Percentiles rank a stretch among this genome's conserved stretches.
Conservation (phyloP, 352 stramenopile genomes). For the Globisporangium paroecandrum region DNA sequence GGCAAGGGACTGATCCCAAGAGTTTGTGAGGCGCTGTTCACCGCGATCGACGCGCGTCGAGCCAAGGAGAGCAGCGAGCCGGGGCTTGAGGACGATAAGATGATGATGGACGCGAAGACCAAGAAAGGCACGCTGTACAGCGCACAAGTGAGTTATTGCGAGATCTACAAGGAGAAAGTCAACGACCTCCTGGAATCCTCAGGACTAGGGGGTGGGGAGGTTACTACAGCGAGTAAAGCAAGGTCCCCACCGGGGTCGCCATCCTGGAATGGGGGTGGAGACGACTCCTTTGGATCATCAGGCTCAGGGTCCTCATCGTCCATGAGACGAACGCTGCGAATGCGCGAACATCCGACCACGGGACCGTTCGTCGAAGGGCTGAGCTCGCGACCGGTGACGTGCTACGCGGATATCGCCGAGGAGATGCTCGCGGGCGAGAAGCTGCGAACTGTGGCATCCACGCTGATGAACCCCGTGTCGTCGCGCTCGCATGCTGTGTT, state of each 20-base stretch:
- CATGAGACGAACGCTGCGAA: constrained; percentile 45
- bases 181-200: constrained; percentile 70
- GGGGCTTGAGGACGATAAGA: constrained; percentile 14
- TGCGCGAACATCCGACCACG: constrained; percentile 79
- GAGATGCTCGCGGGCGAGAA: constrained; percentile 90
- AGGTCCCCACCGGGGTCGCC: constrained; percentile 29
- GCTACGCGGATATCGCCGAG: constrained; percentile 77
- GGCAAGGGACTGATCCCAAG: constrained; percentile 76
- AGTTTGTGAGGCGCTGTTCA: constrained; percentile 78
- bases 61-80: constrained; percentile 19
- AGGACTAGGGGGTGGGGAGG: background rate
- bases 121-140: constrained; percentile 41
- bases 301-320: background rate
- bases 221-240: constrained; percentile 13
- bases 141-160: constrained; percentile 70
- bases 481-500: constrained; percentile 97
- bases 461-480: constrained; percentile 95
- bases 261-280: constrained; percentile 1
- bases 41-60: constrained; percentile 50
- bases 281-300: background rate
- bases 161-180: constrained; percentile 89
- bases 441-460: constrained; percentile 92
- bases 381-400: constrained; percentile 59
- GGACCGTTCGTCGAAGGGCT: constrained; percentile 84
- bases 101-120: background rate